phyloP scores from a whole-genome alignment of 129 eudicot species.

The Flaveria sonorensis region DNA sequence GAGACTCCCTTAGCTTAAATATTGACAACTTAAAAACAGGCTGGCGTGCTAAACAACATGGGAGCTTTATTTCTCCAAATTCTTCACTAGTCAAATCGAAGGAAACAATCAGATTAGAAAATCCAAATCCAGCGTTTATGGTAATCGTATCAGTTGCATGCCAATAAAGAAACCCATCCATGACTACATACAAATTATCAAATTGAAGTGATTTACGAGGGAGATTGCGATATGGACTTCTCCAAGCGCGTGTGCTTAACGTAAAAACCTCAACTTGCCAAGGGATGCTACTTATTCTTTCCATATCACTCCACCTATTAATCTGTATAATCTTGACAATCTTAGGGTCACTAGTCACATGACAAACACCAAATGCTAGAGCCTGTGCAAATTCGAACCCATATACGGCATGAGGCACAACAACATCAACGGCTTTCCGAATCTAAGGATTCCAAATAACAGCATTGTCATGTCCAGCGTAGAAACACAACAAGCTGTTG shows the following conservation, averaged over 20 bases:
- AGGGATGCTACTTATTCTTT: background rate
- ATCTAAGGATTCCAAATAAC: constrained; percentile 2
- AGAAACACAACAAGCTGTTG: constrained; percentile 5
- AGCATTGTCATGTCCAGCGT: background rate
- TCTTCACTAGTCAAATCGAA: background rate
- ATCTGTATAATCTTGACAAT: constrained; percentile 34
- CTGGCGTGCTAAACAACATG: background rate
- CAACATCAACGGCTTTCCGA: background rate
- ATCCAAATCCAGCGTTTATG: background rate
- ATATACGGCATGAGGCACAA: background rate
- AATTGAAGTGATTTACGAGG: background rate
- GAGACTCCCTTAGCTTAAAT: background rate
- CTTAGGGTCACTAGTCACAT: constrained; percentile 17
- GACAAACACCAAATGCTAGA: constrained; percentile 50
- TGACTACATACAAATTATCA: background rate
- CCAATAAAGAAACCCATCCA: background rate
- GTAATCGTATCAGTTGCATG: background rate
- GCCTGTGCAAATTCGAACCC: constrained; percentile 1
- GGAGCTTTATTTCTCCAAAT: background rate
- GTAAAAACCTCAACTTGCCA: background rate
- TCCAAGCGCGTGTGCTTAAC: background rate
- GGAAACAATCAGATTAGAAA: background rate
- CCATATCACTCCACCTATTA: background rate
- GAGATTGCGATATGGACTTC: background rate
- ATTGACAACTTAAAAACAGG: background rate